Evolutionary conservation across 2,329 filamentous ascomycete species (phyloP), one percentile per base, ranked within the genome.

Genomic region (Xylaria sp.): DNA sequence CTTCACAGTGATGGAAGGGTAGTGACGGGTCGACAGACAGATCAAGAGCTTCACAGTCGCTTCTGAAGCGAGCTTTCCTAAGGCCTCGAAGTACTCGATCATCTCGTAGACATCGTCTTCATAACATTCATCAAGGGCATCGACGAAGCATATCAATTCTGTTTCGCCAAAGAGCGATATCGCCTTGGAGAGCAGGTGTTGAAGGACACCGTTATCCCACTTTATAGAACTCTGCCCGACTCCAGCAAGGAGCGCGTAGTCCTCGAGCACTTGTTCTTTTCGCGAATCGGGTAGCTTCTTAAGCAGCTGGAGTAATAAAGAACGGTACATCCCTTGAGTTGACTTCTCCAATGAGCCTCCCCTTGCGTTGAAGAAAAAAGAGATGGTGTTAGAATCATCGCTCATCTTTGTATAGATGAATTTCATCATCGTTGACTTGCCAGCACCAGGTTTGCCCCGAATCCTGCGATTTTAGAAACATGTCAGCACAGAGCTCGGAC

Each of bases 301-400:
- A 0, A 87, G 69, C 0, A 87, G 69, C 40, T 87, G 82, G 1
- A 74, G 63, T 0, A 87, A 57, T 0, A 87, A 57, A 0, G 82
- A 82, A 2, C 83, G 76, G 64, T 84, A 85, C 71, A 87, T 77
- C 0, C 85, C 84, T 0, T 72, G 25, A 0, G 76, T 74, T 0
- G 82, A 78, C 55, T 75, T 83, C 47, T 87, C 81, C 8, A 82
- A 68, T 4, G 71, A 33, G 0, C 73, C 71, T 0, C 81, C 82
- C 57, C 79, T 71, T 0, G 80, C 80, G 57, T 83, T 80, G 74
- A 84, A 84, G 73, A 83, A 84, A 68, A 83, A 84, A 0, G 71
- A 73, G 5, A 74, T 62, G 33, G 43, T 57, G 28, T 12, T 40
- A 15, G 45, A 38, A n/a, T 15, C 11, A 5, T 21, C 60, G 55